These are phyloP conservation scores for Austroboletus novae-zelandiae DNA, from an alignment of 1,284 basidiomycete genomes.

Conservation along the genomic window DNA sequence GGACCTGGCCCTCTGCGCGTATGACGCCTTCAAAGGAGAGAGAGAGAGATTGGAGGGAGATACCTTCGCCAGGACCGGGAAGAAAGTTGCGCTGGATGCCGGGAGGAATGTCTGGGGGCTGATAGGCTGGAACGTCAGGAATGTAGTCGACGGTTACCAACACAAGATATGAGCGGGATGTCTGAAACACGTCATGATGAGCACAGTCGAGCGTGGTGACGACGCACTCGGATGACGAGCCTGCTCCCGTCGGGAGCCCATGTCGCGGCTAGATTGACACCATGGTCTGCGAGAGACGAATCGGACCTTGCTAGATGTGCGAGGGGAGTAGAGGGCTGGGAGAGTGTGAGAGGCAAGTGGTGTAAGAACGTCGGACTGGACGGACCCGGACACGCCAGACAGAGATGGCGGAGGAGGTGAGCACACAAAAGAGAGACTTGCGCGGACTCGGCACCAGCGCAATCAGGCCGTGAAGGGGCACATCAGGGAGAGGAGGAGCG, in stretches of 20 bases:
- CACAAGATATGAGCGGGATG: conserved; percentile 75
- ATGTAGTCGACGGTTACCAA: conserved; percentile 68
- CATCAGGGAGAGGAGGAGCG: conserved; percentile 62
- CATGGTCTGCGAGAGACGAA: conserved; percentile 77
- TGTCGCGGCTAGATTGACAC: conserved; percentile 66
- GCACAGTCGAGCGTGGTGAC: conserved; percentile 1
- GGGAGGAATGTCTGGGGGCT: conserved; percentile 48
- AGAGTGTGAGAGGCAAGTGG: conserved; percentile 3
- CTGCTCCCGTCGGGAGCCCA: conserved; percentile 81
- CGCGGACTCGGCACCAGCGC: conserved; percentile 63
- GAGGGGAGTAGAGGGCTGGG: conserved; percentile 78
- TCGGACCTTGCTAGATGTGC: conserved; percentile 74
- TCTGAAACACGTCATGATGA: conserved; percentile 42
- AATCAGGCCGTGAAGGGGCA: conserved; percentile 57
- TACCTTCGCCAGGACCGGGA: conserved; percentile 76
- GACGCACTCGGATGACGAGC: conserved; percentile 73
- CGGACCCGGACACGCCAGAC: conserved; percentile 85
- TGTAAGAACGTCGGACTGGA: conserved; percentile 14
- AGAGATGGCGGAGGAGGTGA: conserved; percentile 65
- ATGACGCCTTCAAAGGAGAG: conserved; percentile 82
- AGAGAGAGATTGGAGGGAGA: conserved; percentile 60
- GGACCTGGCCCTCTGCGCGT: conserved; percentile 70
- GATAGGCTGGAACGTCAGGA: conserved; percentile 55
- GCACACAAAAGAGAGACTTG: conserved; percentile 75
- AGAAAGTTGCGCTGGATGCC: conserved; percentile 66